phyloP scores from a whole-genome alignment of 2,329 filamentous ascomycete species.

The Mycosphaerella sp. region DNA sequence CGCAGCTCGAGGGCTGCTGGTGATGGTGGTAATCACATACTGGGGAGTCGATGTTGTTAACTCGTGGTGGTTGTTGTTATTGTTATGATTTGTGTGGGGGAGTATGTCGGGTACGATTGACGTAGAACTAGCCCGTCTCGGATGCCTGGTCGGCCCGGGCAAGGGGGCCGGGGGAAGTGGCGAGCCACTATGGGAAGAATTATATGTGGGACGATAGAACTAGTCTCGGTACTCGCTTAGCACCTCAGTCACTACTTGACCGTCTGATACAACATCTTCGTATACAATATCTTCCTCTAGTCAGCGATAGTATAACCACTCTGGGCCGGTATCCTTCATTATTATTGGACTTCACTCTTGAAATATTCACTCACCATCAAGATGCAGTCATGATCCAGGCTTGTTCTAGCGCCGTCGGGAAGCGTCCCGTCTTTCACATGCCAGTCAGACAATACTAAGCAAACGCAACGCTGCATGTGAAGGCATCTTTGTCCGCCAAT shows the following conservation, averaged over 20 bases:
- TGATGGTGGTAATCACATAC: conserved; percentile 12
- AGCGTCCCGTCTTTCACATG: conserved; percentile 10
- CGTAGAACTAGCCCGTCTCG: not conserved
- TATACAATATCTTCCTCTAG: no score
- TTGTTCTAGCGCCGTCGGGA: not conserved
- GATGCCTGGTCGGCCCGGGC: no score
- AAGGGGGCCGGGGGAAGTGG: no score
- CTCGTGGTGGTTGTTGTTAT: no score
- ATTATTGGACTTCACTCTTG: not conserved
- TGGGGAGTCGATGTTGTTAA: not conserved
- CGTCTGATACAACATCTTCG: not conserved
- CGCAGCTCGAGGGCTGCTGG: conserved; percentile 15
- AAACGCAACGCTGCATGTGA: conserved; percentile 17
- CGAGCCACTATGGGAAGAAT: not conserved
- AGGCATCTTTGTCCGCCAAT: conserved; percentile 14
- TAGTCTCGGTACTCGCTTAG: not conserved
- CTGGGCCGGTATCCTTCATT: not conserved
- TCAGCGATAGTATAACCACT: no score
- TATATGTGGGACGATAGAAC: not conserved
- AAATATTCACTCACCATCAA: not conserved
- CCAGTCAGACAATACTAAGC: conserved; percentile 25
- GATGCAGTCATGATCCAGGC: not conserved
- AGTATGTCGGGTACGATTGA: not conserved
- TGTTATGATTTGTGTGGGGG: no score
- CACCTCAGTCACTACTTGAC: not conserved